These are phyloP conservation scores for Bruguiera parviflora DNA, from an alignment of 345 rosid genomes.

Conservation along the genomic window DNA sequence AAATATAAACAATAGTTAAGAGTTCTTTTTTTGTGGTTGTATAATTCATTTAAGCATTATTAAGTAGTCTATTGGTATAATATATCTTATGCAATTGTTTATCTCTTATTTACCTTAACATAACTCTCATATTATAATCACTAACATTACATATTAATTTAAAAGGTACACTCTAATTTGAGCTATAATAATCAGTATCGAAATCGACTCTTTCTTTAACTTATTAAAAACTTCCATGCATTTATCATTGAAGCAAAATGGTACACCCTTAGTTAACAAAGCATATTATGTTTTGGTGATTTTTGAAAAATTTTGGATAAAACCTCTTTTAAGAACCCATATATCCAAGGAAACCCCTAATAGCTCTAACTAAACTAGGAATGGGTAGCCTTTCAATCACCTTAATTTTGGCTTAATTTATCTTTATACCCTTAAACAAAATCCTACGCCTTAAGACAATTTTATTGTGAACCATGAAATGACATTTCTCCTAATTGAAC, in stretches of 20 bases:
- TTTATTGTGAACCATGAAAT: neutral
- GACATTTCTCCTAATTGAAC: no score
- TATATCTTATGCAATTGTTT: no score
- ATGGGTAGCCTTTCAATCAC: neutral
- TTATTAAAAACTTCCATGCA: neutral
- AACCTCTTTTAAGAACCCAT: neutral
- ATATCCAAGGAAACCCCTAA: neutral
- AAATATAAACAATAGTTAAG: neutral
- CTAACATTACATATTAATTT: no score
- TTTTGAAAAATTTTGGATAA: neutral
- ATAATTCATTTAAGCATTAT: no score
- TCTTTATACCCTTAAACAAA: neutral
- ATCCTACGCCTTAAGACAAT: neutral
- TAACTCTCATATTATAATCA: no score
- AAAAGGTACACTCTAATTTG: no score
- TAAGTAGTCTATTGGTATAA: no score
- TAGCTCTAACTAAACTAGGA: neutral
- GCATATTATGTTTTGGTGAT: neutral
- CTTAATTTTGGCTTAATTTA: no score
- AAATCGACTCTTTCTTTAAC: no score
- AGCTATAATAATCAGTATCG: no score
- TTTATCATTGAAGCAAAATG: neutral
- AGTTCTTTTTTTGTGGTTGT: neutral
- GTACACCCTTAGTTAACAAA: neutral
- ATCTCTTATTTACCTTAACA: no score